Evolutionary conservation across 129 eudicot genomes (phyloP).

Genomic region (Erigeron canadensis): DNA sequence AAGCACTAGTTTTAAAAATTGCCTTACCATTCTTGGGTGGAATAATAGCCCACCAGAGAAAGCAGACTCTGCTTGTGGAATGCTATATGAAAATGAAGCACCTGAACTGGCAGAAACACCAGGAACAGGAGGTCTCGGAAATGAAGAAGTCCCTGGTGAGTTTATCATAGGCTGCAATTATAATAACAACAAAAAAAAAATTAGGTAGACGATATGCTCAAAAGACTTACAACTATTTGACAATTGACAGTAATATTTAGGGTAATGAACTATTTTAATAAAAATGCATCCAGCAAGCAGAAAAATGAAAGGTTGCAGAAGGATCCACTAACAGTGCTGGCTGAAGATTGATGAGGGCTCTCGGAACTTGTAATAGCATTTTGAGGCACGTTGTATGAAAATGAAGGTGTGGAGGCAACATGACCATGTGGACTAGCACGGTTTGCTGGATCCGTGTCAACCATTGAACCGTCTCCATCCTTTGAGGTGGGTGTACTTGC

Average conservation of each 20-base stretch:
- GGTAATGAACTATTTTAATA: background rate
- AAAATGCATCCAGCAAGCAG: conserved; percentile 9
- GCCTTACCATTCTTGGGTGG: conserved; percentile 40
- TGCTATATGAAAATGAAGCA: conserved; percentile 53
- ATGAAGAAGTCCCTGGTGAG: conserved; percentile 36
- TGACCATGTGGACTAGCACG: conserved; percentile 30
- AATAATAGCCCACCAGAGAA: conserved; percentile 38
- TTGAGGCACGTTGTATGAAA: conserved; percentile 42
- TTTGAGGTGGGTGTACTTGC: conserved; percentile 21
- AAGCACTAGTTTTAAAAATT: conserved; percentile 3
- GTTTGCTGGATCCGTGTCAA: conserved; percentile 25
- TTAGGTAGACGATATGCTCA: conserved; percentile 7
- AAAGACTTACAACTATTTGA: conserved; percentile 4
- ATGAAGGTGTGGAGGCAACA: conserved; percentile 36
- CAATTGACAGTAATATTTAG: conserved; percentile 5
- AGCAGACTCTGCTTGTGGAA: conserved; percentile 30
- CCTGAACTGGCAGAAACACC: conserved; percentile 33
- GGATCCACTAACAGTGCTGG: conserved; percentile 47
- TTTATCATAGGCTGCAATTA: conserved; percentile 39
- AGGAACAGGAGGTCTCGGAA: conserved; percentile 42
- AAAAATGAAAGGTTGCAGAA: conserved; percentile 16
- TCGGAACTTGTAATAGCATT: conserved; percentile 39
- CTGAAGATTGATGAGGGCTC: conserved; percentile 43
- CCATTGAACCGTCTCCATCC: conserved; percentile 28
- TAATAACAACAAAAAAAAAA: conserved; percentile 5